These are phyloP conservation scores for Aspergillus hortae DNA, from an alignment of 2,329 filamentous ascomycete genomes.

Conservation along the genomic window DNA sequence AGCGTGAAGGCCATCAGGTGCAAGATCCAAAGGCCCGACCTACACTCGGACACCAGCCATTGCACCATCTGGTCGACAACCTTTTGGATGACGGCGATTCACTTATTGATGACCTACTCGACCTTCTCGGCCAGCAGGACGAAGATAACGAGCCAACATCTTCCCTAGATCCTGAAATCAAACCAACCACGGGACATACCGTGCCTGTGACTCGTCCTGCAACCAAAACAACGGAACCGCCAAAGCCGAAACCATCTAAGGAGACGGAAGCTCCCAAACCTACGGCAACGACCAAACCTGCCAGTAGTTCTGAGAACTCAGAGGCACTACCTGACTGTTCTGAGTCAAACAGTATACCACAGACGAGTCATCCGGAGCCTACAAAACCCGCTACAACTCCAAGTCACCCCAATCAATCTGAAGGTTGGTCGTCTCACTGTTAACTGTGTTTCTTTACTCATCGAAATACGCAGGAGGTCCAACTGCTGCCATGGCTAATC, in stretches of 20 bases:
- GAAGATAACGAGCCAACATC: neutral
- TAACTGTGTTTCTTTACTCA: slow-evolving; percentile 1
- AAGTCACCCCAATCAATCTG: neutral
- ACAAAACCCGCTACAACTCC: neutral
- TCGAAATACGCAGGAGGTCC: slow-evolving; percentile 1
- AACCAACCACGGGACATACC: too few relatives aligned
- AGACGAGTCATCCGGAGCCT: neutral
- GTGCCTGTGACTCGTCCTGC: neutral
- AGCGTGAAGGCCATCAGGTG: slow-evolving; percentile 28
- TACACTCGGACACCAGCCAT: slow-evolving; percentile 3
- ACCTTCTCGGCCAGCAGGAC: neutral
- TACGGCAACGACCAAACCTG: too few relatives aligned
- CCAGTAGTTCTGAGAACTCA: too few relatives aligned
- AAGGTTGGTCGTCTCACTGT: slow-evolving; percentile 4
- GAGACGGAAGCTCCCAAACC: neutral
- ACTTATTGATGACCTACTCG: neutral
- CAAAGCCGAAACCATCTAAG: neutral
- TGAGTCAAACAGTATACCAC: too few relatives aligned
- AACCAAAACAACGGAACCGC: neutral
- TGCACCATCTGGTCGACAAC: slow-evolving; percentile 13
- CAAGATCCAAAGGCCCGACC: slow-evolving; percentile 25
- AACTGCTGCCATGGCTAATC: slow-evolving; percentile 22
- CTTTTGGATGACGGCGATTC: slow-evolving; percentile 10
- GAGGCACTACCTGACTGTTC: too few relatives aligned
- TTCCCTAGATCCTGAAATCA: neutral